A percentile compares a stretch with the other conserved stretches of the same genome.
phyloP scores from a whole-genome alignment of 306 rosid genomes.

The Fragaria nilgerrensis region DNA sequence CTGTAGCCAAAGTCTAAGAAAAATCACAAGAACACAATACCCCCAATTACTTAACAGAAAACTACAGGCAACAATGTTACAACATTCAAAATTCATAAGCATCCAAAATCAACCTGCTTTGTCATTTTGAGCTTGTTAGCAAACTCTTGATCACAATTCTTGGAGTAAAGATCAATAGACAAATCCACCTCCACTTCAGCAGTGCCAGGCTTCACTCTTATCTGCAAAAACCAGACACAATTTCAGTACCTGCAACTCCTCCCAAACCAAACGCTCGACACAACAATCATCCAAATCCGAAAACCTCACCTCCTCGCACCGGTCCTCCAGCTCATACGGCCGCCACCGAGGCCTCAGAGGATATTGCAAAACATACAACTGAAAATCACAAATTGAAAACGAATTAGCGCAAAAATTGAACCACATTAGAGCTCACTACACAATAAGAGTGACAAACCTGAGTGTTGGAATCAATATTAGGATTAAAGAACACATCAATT shows the following conservation, averaged over 20 bases:
- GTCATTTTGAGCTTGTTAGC: constrained; percentile 38
- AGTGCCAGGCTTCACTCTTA: constrained; percentile 59
- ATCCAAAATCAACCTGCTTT: constrained; percentile 54
- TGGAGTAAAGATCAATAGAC: constrained; percentile 51
- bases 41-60: neutral
- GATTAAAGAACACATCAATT: constrained; percentile 70
- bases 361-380: constrained; percentile 81
- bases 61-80: neutral
- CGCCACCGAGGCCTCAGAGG: constrained; percentile 87
- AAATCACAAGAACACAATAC: constrained; percentile 12
- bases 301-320: constrained; percentile 66
- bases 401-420: neutral
- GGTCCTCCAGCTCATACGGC: constrained; percentile 73
- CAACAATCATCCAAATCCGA: neutral
- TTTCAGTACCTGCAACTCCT: neutral
- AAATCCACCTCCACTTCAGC: constrained; percentile 70
- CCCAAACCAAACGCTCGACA: neutral
- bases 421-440: neutral
- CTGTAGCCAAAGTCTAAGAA: constrained; percentile 65
- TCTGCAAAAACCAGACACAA: constrained; percentile 35
- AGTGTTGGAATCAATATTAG: constrained; percentile 46
- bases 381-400: constrained; percentile 3
- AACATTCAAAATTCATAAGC: neutral
- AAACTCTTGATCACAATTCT: constrained; percentile 50
- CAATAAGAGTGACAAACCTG: constrained; percentile 31